phyloP scores from a whole-genome alignment of 2,329 filamentous ascomycete genomes.

The Diaporthe citrichinensis region DNA sequence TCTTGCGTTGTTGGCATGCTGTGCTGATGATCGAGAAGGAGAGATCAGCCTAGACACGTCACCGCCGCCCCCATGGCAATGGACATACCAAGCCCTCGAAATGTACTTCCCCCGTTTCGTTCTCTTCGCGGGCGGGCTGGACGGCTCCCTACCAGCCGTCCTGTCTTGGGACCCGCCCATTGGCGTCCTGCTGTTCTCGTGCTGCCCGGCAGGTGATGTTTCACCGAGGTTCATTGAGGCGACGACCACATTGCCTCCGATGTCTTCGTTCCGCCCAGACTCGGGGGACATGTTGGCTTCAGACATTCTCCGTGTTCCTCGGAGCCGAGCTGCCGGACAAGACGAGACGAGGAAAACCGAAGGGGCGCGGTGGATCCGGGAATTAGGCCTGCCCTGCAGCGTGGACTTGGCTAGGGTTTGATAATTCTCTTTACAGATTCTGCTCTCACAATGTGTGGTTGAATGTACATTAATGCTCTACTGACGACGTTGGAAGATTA shows the following conservation, averaged over 20 bases:
- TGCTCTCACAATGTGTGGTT: neutral
- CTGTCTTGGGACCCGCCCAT: neutral
- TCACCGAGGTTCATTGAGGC: neutral
- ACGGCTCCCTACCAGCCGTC: neutral
- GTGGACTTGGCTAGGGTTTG: neutral
- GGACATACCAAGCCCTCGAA: constrained; percentile 38
- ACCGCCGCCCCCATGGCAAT: neutral
- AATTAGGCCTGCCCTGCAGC: neutral
- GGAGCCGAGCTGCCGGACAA: neutral
- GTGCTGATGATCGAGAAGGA: neutral
- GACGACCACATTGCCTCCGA: constrained; percentile 5
- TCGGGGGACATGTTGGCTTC: constrained; percentile 3
- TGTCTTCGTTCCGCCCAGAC: neutral
- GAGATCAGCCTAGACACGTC: neutral
- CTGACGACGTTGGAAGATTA: neutral
- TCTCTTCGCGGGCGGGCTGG: constrained; percentile 34
- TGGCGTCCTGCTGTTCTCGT: neutral
- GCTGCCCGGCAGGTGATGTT: neutral
- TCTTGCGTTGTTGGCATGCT: constrained; percentile 39
- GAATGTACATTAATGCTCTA: neutral
- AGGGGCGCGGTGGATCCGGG: neutral
- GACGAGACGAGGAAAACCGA: neutral
- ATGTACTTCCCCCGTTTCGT: constrained; percentile 40
- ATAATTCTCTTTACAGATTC: neutral
- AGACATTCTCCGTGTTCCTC: neutral